A percentile compares a stretch with the other conserved stretches of the same genome.
Evolutionary conservation across 2,329 filamentous ascomycete genomes (phyloP).

Genomic region (Xylariaceae sp.): DNA sequence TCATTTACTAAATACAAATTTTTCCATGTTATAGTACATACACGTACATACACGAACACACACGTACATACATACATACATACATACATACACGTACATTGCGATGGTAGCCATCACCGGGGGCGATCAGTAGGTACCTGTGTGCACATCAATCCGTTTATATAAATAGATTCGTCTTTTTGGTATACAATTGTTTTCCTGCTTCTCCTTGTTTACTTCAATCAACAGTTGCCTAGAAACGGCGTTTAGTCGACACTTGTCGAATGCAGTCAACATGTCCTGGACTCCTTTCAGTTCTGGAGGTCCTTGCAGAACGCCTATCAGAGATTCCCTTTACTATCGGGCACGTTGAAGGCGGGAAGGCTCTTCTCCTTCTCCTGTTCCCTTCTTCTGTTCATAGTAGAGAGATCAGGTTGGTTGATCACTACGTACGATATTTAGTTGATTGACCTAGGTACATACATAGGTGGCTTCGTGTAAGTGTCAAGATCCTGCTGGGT

Average conservation of each 20-base stretch:
- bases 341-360: not conserved
- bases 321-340: not conserved
- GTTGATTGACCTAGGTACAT: not conserved
- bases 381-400: not conserved
- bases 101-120: not conserved
- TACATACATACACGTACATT: not conserved
- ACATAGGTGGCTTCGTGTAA: not conserved
- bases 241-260: not conserved
- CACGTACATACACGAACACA: not conserved
- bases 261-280: not conserved
- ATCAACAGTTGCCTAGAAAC: not conserved
- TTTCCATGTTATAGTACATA: too few species aligned
- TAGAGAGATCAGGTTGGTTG: not conserved
- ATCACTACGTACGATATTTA: not conserved
- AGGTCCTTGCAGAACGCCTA: not conserved
- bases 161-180: not conserved
- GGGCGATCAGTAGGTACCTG: too few species aligned
- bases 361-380: too few species aligned
- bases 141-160: too few species aligned
- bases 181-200: not conserved
- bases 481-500: not conserved
- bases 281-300: not conserved
- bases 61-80: not conserved
- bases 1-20: too few species aligned
- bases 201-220: not conserved